A percentile compares a stretch with the other conserved stretches of the same genome.
Evolutionary conservation across 352 stramenopile genomes (phyloP).

Genomic region (Phytophthora tubulina): DNA sequence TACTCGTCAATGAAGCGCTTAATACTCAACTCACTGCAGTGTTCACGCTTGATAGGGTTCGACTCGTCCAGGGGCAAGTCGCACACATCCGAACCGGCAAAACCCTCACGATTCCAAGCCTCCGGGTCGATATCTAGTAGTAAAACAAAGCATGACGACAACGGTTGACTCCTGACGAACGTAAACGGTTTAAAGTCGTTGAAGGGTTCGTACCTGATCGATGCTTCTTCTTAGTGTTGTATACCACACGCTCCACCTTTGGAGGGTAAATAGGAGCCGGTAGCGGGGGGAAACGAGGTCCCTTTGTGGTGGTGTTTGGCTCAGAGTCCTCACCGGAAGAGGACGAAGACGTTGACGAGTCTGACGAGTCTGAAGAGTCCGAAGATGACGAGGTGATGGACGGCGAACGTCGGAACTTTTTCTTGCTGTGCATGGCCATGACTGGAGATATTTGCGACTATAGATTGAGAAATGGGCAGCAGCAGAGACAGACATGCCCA

Average conservation of each 20-base stretch:
- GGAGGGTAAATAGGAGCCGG: slow-evolving; percentile 51
- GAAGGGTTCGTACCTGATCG: slow-evolving; percentile 58
- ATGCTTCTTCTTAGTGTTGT: slow-evolving; percentile 75
- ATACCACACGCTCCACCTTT: slow-evolving; percentile 61
- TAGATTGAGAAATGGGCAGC: background rate
- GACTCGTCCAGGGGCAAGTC: slow-evolving; percentile 77
- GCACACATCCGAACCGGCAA: slow-evolving; percentile 82
- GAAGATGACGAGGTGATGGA: slow-evolving; percentile 60
- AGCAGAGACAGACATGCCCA: slow-evolving; percentile 16
- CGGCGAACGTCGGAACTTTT: slow-evolving; percentile 49
- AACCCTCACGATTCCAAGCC: slow-evolving; percentile 80
- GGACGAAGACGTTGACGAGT: slow-evolving; percentile 52
- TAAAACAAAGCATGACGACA: slow-evolving; percentile 1
- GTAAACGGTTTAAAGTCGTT: background rate
- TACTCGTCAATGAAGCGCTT: slow-evolving; percentile 90
- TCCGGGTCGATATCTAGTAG: slow-evolving; percentile 72
- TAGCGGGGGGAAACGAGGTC: slow-evolving; percentile 63
- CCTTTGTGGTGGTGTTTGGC: background rate
- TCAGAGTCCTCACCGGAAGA: slow-evolving; percentile 46
- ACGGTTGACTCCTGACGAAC: slow-evolving; percentile 8
- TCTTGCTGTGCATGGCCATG: slow-evolving; percentile 41
- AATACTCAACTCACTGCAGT: slow-evolving; percentile 78
- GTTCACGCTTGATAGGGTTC: slow-evolving; percentile 74
- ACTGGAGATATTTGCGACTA: slow-evolving; percentile 1
- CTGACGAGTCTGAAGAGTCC: slow-evolving; percentile 34